Evolutionary conservation across 108 stramenopile genomes (phyloP).

Genomic region (Conticribra weissflogii): DNA sequence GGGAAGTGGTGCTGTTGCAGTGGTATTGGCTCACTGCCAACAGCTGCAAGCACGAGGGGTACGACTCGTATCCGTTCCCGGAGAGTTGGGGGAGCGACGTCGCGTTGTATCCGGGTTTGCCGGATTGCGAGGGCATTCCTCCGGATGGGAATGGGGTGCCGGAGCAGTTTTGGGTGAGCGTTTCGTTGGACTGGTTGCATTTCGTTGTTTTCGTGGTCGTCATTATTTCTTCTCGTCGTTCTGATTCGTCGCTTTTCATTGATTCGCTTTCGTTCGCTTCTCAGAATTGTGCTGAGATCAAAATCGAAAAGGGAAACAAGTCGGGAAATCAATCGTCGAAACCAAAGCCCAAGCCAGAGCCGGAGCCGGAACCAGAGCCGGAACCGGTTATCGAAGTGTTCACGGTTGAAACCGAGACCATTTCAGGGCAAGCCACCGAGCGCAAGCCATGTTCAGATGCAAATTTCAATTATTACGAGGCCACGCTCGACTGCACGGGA

Average conservation of each 20-base stretch:
- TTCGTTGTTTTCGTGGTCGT: too few species aligned
- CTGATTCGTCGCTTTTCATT: too few species aligned
- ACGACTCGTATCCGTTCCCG: constrained; percentile 20
- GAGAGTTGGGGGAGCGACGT: constrained; percentile 15
- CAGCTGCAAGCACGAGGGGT: constrained; percentile 36
- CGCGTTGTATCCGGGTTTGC: constrained; percentile 14
- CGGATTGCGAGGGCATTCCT: constrained; percentile 33
- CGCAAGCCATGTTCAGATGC: constrained; percentile 5
- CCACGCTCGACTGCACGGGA: constrained; percentile 22
- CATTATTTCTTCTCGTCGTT: too few species aligned
- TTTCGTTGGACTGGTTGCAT: too few species aligned
- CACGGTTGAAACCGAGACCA: too few species aligned
- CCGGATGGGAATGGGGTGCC: constrained; percentile 43
- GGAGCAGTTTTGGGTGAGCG: constrained; percentile 34
- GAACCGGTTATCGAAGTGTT: too few species aligned
- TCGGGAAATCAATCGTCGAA: neutral
- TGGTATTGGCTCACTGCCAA: constrained; percentile 82
- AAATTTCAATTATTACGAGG: constrained; percentile 13
- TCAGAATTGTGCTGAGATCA: constrained; percentile 36
- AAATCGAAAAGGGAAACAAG: constrained; percentile 7
- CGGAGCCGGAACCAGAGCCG: too few species aligned
- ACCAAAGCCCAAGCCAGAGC: neutral
- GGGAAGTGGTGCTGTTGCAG: constrained; percentile 64
- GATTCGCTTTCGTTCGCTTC: too few species aligned
- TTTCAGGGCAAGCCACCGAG: neutral